These are phyloP conservation scores for Jaminaea rosea DNA, from an alignment of 1,284 basidiomycete genomes.

Conservation along the genomic window DNA sequence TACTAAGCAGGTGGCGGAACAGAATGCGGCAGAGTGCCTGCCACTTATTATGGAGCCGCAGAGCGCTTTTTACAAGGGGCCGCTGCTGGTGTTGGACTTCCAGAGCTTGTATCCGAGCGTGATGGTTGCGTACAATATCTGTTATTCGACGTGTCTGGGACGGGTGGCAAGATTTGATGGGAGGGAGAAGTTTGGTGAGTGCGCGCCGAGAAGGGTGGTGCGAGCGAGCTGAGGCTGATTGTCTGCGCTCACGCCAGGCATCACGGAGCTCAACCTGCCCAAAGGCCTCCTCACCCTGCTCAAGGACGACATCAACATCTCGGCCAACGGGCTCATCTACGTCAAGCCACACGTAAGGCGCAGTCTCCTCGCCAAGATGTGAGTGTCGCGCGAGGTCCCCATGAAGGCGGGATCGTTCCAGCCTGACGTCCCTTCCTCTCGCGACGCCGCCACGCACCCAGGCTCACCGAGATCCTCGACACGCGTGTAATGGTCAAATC, in stretches of 20 bases:
- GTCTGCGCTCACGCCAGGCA: slow-evolving; percentile 64
- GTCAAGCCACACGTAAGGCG: slow-evolving; percentile 75
- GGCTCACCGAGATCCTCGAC: slow-evolving; percentile 79
- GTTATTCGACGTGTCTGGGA: slow-evolving; percentile 74
- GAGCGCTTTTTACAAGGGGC: slow-evolving; percentile 84
- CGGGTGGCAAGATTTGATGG: slow-evolving; percentile 74
- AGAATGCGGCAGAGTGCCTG: slow-evolving; percentile 90
- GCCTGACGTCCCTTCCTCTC: no score
- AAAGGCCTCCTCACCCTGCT: slow-evolving; percentile 11
- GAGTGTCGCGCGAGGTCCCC: no score
- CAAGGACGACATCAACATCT: slow-evolving; percentile 10
- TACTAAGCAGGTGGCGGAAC: slow-evolving; percentile 52
- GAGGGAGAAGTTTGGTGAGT: slow-evolving; percentile 77
- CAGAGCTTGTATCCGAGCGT: slow-evolving; percentile 90
- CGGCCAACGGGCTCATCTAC: slow-evolving; percentile 85
- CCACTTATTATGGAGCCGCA: slow-evolving; percentile 90
- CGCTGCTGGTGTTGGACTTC: slow-evolving; percentile 86
- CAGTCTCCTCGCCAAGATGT: slow-evolving; percentile 82
- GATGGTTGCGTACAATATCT: slow-evolving; percentile 89
- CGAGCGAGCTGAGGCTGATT: slow-evolving; percentile 63
- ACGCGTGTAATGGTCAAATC: slow-evolving; percentile 97
- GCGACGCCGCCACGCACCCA: no score
- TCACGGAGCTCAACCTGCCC: slow-evolving; percentile 7
- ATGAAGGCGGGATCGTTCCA: no score
- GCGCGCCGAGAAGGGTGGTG: slow-evolving; percentile 62